These are phyloP conservation scores for Colletotrichum scovillei DNA, from an alignment of 2,329 filamentous ascomycete species.

Conservation along the genomic window DNA sequence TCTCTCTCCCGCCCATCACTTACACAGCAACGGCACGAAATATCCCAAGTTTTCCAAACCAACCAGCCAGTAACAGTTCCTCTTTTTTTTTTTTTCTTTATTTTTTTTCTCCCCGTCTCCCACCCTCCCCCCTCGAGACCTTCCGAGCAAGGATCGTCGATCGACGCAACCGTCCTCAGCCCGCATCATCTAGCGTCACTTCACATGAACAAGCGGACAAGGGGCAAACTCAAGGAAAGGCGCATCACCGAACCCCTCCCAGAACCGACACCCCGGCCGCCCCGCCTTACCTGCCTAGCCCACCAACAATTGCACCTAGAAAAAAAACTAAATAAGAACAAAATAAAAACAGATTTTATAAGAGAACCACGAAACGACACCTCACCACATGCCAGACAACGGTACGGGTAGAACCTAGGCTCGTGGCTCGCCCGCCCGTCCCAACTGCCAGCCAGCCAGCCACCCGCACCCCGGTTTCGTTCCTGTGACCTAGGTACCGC, in stretches of 20 bases:
- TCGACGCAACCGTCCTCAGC: background rate
- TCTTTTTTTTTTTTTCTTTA: too few species aligned
- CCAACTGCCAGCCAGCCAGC: too few species aligned
- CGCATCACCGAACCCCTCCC: background rate
- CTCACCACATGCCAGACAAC: too few species aligned
- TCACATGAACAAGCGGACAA: background rate
- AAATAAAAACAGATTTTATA: too few species aligned
- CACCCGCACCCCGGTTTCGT: too few species aligned
- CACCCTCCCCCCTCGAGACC: background rate
- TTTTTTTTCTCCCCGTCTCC: too few species aligned
- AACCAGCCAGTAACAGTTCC: background rate
- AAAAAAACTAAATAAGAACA: too few species aligned
- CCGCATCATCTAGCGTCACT: background rate
- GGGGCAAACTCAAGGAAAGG: background rate
- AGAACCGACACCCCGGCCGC: constrained; percentile 4
- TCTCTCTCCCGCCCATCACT: background rate
- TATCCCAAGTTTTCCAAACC: background rate
- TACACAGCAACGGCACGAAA: background rate
- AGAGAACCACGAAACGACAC: too few species aligned
- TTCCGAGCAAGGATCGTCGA: background rate
- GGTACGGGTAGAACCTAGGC: too few species aligned
- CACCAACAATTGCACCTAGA: background rate
- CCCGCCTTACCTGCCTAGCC: constrained; percentile 16
- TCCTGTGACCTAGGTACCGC: too few species aligned
- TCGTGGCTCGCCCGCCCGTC: too few species aligned